Conservation (phyloP, 345 rosid species). For the Gossypium anomalum region DNA sequence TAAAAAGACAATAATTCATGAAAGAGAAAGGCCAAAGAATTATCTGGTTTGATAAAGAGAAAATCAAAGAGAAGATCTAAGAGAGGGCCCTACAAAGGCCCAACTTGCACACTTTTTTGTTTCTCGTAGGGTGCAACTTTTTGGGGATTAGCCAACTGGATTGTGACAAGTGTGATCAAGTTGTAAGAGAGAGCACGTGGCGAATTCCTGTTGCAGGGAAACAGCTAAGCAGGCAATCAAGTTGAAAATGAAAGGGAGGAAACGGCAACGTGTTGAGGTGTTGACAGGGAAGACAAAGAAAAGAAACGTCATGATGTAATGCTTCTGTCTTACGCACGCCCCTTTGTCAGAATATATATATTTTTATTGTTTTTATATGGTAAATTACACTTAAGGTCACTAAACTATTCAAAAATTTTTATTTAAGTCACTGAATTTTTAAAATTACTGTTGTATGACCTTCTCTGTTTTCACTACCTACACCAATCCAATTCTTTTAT, state of each 20-base stretch:
- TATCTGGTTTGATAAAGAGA: not conserved
- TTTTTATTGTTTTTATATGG: not conserved
- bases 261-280: slow-evolving; percentile 16
- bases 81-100: slow-evolving; percentile 15
- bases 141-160: not conserved
- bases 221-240: slow-evolving; percentile 26
- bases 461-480: too few species aligned
- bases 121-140: not conserved
- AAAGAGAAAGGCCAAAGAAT: not conserved
- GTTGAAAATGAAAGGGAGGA: not conserved
- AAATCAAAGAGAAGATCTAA: slow-evolving; percentile 24
- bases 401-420: too few species aligned
- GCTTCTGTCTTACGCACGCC: slow-evolving; percentile 11
- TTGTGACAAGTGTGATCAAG: slow-evolving; percentile 19
- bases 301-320: not conserved
- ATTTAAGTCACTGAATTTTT: too few species aligned
- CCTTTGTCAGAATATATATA: slow-evolving; percentile 11
- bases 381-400: too few species aligned
- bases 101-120: slow-evolving; percentile 22
- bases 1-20: not conserved
- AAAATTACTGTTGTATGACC: too few species aligned
- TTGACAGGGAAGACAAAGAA: not conserved
- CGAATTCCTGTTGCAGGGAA: not conserved
- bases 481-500: too few species aligned
- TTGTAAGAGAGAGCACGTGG: slow-evolving; percentile 16